Evolutionary conservation across 139 green algal species (phyloP).

Genomic region (Choricystis sp.): DNA sequence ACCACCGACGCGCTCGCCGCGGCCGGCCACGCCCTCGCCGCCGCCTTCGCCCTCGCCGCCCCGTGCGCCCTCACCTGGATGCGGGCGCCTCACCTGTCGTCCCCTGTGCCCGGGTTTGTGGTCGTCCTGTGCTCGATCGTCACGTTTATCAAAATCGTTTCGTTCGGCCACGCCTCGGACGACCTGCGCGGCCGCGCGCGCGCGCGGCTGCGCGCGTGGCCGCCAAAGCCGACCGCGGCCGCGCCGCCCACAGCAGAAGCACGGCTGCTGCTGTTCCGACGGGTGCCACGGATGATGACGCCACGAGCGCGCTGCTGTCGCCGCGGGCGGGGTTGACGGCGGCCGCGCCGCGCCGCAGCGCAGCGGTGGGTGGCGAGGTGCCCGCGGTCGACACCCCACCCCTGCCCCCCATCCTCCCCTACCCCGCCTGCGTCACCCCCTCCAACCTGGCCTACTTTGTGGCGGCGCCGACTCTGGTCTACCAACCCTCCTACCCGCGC

Average conservation of each 20-base stretch:
- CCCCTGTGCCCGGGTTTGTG: background rate
- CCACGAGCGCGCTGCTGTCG: too few relatives aligned
- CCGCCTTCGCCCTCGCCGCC: background rate
- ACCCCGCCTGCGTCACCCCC: constrained; percentile 59
- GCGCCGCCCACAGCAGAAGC: too few relatives aligned
- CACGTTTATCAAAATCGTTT: constrained; percentile 65
- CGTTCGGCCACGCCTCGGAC: constrained; percentile 38
- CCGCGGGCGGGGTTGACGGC: too few relatives aligned
- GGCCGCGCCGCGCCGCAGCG: background rate
- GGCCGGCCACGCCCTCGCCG: background rate
- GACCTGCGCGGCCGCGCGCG: background rate
- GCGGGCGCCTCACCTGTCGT: background rate
- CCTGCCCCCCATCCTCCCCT: constrained; percentile 22
- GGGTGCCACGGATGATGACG: too few relatives aligned
- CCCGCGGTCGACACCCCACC: background rate
- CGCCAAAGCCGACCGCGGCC: constrained; percentile 16
- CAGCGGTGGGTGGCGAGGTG: background rate
- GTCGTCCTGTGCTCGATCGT: constrained; percentile 9
- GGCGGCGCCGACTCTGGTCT: constrained; percentile 57
- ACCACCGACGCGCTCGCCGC: background rate
- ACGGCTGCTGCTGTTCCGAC: background rate
- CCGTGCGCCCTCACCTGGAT: background rate
- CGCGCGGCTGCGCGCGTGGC: background rate
- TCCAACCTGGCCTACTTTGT: constrained; percentile 59
- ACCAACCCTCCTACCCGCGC: constrained; percentile 47